Percentiles rank a stretch among this genome's conserved stretches.
Conservation (phyloP, 768 basidiomycete genomes). For the Flagelloscypha sp. region DNA sequence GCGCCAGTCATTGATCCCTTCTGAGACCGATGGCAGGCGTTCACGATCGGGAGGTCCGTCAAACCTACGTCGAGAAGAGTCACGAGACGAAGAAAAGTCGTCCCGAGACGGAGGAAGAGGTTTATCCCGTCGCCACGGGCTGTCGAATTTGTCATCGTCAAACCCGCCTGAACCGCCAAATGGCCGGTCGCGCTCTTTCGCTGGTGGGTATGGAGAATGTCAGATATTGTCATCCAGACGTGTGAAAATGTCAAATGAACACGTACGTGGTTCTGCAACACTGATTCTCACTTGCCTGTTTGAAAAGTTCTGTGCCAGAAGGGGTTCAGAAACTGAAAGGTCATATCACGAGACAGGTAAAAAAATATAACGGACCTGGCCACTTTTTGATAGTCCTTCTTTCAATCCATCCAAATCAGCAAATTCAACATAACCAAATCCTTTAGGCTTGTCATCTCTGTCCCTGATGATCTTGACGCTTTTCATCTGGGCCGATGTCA, state of each 20-base stretch:
- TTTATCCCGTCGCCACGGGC: slow-evolving; percentile 80
- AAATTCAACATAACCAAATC: slow-evolving; percentile 97
- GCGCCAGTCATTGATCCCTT: slow-evolving; percentile 65
- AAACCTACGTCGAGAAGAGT: slow-evolving; percentile 56
- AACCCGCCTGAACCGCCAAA: slow-evolving; percentile 45
- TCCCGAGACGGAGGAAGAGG: no score
- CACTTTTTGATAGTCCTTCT: slow-evolving; percentile 67
- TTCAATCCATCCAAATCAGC: slow-evolving; percentile 79
- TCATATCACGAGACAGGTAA: not conserved
- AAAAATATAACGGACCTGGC: slow-evolving; percentile 42
- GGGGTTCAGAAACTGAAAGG: slow-evolving; percentile 6
- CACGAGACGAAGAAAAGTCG: slow-evolving; percentile 53
- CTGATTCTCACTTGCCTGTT: slow-evolving; percentile 82
- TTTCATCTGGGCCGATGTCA: slow-evolving; percentile 45
- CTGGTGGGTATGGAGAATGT: slow-evolving; percentile 29
- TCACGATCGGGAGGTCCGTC: slow-evolving; percentile 43
- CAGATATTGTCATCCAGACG: slow-evolving; percentile 6
- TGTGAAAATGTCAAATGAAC: slow-evolving; percentile 1
- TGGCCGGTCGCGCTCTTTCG: slow-evolving; percentile 69
- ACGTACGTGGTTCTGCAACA: slow-evolving; percentile 94
- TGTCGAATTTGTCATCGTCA: slow-evolving; percentile 79
- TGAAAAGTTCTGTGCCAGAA: slow-evolving; percentile 45
- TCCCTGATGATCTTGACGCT: slow-evolving; percentile 91
- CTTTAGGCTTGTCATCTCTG: slow-evolving; percentile 90
- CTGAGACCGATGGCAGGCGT: slow-evolving; percentile 45